These are phyloP conservation scores for Monosporascus sp. DNA, from an alignment of 2,329 filamentous ascomycete species.

Conservation along the genomic window DNA sequence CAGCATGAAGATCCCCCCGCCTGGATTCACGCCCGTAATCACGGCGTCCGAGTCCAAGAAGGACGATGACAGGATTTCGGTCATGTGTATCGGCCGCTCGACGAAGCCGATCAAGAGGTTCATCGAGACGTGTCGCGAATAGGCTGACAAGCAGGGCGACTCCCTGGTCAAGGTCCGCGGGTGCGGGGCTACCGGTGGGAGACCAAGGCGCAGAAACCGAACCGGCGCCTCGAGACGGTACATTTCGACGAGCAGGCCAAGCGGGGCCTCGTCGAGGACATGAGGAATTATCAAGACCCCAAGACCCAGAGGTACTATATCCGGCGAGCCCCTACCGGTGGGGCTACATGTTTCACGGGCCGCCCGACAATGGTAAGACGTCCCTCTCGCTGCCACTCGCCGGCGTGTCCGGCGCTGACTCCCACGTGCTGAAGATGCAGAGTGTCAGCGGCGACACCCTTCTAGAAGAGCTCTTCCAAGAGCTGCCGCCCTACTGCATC, in stretches of 20 bases:
- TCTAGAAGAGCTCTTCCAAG: slow-evolving; percentile 27
- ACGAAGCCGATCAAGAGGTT: slow-evolving; percentile 25
- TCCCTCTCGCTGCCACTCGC: slow-evolving; percentile 71
- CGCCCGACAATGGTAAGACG: slow-evolving; percentile 70
- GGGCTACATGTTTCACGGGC: slow-evolving; percentile 67
- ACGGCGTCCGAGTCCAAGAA: not conserved
- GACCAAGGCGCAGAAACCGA: slow-evolving; percentile 27
- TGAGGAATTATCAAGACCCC: slow-evolving; percentile 59
- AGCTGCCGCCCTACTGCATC: slow-evolving; percentile 32
- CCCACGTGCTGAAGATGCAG: slow-evolving; percentile 67
- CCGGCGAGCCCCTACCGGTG: slow-evolving; percentile 67
- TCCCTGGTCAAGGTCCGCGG: slow-evolving; percentile 30
- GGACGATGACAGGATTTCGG: slow-evolving; percentile 4
- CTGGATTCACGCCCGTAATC: not conserved
- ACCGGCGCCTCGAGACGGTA: slow-evolving; percentile 29
- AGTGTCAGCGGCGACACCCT: slow-evolving; percentile 20
- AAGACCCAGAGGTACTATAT: slow-evolving; percentile 59
- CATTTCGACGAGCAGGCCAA: slow-evolving; percentile 40
- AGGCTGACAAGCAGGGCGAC: slow-evolving; percentile 29
- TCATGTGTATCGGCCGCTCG: slow-evolving; percentile 33
- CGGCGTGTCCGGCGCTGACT: slow-evolving; percentile 64
- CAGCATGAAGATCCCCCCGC: not conserved
- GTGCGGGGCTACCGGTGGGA: slow-evolving; percentile 29
- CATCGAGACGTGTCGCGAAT: slow-evolving; percentile 23
- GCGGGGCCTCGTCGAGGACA: slow-evolving; percentile 61